These are phyloP conservation scores for Thamnidium elegans DNA, from an alignment of 192 early-diverging fungal species.

Conservation along the genomic window DNA sequence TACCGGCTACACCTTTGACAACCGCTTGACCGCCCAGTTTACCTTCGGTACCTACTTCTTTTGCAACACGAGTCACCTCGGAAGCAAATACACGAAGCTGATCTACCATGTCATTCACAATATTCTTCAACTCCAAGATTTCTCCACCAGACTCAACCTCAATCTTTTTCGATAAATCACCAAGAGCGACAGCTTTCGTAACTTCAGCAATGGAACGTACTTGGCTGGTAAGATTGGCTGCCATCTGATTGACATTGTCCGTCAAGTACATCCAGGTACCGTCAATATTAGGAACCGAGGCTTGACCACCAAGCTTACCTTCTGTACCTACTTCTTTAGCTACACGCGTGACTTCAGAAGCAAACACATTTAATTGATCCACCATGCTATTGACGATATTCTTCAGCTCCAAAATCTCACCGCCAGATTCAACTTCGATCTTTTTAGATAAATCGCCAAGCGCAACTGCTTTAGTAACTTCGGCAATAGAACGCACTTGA, in stretches of 20 bases:
- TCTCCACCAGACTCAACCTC: constrained; percentile 52
- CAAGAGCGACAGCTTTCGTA: constrained; percentile 50
- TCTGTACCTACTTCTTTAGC: constrained; percentile 66
- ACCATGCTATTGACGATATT: constrained; percentile 66
- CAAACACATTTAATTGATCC: constrained; percentile 57
- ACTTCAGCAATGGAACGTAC: constrained; percentile 61
- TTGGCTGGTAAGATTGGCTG: constrained; percentile 50
- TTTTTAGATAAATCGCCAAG: constrained; percentile 51
- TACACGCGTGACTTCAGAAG: constrained; percentile 61
- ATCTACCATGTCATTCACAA: constrained; percentile 66
- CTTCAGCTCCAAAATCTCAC: constrained; percentile 60
- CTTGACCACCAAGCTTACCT: constrained; percentile 77
- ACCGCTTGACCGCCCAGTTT: constrained; percentile 76
- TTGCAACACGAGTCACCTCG: constrained; percentile 62
- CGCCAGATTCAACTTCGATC: constrained; percentile 48
- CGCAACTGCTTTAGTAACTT: constrained; percentile 55
- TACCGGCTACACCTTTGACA: constrained; percentile 67
- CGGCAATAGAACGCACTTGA: constrained; percentile 67
- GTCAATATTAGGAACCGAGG: constrained; percentile 64
- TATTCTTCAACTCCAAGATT: constrained; percentile 57
- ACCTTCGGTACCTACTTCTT: constrained; percentile 69
- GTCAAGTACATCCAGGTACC: constrained; percentile 79
- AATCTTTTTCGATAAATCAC: constrained; percentile 52
- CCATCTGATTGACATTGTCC: constrained; percentile 68
- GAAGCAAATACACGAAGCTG: constrained; percentile 59